These are phyloP conservation scores for Teunomyces tritomae DNA, from an alignment of 805 yeast species.

Conservation along the genomic window DNA sequence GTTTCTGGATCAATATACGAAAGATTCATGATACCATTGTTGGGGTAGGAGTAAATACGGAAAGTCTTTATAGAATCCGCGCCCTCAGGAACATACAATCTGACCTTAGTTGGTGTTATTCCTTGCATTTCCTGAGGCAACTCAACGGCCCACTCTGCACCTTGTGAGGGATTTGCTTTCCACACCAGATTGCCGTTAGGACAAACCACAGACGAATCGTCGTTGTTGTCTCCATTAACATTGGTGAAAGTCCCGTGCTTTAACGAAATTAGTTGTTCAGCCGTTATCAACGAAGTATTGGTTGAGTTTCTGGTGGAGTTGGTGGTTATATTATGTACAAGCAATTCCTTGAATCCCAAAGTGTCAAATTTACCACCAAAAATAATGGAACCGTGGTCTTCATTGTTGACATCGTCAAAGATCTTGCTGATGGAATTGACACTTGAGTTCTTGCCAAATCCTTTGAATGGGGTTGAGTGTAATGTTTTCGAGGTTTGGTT, in stretches of 20 bases:
- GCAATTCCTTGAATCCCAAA: conserved; percentile 50
- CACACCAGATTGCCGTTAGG: conserved; percentile 55
- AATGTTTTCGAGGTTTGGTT: conserved; percentile 44
- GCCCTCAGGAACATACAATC: conserved; percentile 61
- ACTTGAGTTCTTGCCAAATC: conserved; percentile 60
- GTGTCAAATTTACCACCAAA: conserved; percentile 79
- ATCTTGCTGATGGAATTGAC: conserved; percentile 63
- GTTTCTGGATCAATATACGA: conserved; percentile 77
- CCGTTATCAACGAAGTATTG: conserved; percentile 39
- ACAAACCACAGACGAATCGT: conserved; percentile 46
- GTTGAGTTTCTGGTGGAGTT: conserved; percentile 31
- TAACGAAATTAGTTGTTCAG: conserved; percentile 62
- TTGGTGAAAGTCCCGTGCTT: conserved; percentile 52
- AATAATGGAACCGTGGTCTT: conserved; percentile 47
- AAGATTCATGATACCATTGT: conserved; percentile 87
- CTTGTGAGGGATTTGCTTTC: conserved; percentile 44
- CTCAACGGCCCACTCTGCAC: conserved; percentile 65
- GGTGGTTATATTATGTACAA: conserved; percentile 33
- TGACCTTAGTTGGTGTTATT: conserved; percentile 64
- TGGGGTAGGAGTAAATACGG: conserved; percentile 72
- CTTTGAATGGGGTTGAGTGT: conserved; percentile 62
- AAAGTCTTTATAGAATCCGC: conserved; percentile 57
- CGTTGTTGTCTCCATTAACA: conserved; percentile 37
- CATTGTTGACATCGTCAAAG: conserved; percentile 28
- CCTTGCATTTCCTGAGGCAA: conserved; percentile 51